Conservation (phyloP, 192 early-diverging fungal species). For the Backusella macrospora region DNA sequence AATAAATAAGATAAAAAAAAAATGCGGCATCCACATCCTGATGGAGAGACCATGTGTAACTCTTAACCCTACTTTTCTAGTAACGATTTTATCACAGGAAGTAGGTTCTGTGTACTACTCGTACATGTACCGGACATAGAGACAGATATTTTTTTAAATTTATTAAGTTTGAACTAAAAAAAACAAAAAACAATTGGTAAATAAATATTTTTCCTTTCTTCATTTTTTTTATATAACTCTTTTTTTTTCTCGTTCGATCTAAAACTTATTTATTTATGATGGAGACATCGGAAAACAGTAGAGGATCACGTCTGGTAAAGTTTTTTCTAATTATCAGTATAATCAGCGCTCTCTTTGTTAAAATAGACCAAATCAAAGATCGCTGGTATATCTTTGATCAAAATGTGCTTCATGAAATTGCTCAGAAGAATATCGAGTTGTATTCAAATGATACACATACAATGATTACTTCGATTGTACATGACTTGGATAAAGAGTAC, state of each 20-base stretch:
- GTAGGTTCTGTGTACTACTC: background rate
- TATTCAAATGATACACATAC: conserved; percentile 39
- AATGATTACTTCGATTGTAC: conserved; percentile 38
- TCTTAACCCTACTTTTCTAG: too few species aligned
- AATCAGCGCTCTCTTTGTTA: conserved; percentile 41
- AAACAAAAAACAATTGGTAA: background rate
- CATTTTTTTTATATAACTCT: background rate
- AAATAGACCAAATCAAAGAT: conserved; percentile 40
- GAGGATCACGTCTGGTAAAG: conserved; percentile 11
- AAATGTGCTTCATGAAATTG: conserved; percentile 37
- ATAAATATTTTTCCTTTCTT: background rate
- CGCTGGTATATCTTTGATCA: conserved; percentile 46
- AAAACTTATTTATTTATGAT: conserved; percentile 1
- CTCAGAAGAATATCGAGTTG: conserved; percentile 37
- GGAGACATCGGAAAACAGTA: background rate
- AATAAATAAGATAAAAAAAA: too few species aligned
- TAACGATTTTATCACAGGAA: background rate
- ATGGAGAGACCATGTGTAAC: too few species aligned
- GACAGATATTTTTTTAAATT: background rate
- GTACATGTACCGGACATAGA: background rate
- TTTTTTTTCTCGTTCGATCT: too few species aligned
- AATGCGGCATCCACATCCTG: too few species aligned
- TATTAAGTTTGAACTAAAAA: background rate
- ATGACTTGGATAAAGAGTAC: conserved; percentile 39
- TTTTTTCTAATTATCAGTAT: conserved; percentile 28